These are phyloP conservation scores for Capronia coronata DNA, from an alignment of 2,329 filamentous ascomycete genomes.

Conservation along the genomic window DNA sequence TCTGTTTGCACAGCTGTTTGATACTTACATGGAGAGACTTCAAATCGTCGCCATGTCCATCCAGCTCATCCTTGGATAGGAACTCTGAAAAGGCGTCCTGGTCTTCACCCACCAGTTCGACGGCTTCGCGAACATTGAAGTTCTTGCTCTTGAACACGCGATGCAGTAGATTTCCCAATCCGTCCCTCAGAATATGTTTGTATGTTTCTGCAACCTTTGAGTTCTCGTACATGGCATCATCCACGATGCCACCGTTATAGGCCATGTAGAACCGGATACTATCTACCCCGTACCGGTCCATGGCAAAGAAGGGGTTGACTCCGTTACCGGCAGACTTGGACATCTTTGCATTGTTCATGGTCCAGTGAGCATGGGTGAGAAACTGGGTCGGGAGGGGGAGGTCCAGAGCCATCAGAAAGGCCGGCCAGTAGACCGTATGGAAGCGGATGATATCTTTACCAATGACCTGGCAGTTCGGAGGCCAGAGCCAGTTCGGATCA, in stretches of 20 bases:
- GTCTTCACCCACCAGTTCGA: slow-evolving; percentile 39
- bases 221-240: slow-evolving; percentile 84
- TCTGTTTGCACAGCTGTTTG: background rate
- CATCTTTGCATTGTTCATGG: slow-evolving; percentile 86
- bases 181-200: slow-evolving; percentile 68
- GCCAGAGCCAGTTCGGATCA: slow-evolving; percentile 66
- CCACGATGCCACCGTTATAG: slow-evolving; percentile 65
- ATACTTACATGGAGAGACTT: slow-evolving; percentile 7
- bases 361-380: slow-evolving; percentile 92
- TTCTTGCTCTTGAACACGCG: slow-evolving; percentile 62
- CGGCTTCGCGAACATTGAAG: slow-evolving; percentile 61
- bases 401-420: slow-evolving; percentile 81
- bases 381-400: slow-evolving; percentile 72
- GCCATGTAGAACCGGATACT: slow-evolving; percentile 84
- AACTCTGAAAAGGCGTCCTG: slow-evolving; percentile 11
- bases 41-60: slow-evolving; percentile 35
- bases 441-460: slow-evolving; percentile 95
- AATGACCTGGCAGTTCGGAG: slow-evolving; percentile 83
- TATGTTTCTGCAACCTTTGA: slow-evolving; percentile 66
- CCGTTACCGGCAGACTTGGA: slow-evolving; percentile 93
- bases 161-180: slow-evolving; percentile 72
- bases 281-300: slow-evolving; percentile 83
- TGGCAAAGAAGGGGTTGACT: slow-evolving; percentile 85
- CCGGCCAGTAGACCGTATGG: slow-evolving; percentile 97
- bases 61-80: slow-evolving; percentile 29